Percentiles rank a stretch among this genome's conserved stretches.
Evolutionary conservation across 345 rosid genomes (phyloP).

Genomic region (Microcos paniculata): DNA sequence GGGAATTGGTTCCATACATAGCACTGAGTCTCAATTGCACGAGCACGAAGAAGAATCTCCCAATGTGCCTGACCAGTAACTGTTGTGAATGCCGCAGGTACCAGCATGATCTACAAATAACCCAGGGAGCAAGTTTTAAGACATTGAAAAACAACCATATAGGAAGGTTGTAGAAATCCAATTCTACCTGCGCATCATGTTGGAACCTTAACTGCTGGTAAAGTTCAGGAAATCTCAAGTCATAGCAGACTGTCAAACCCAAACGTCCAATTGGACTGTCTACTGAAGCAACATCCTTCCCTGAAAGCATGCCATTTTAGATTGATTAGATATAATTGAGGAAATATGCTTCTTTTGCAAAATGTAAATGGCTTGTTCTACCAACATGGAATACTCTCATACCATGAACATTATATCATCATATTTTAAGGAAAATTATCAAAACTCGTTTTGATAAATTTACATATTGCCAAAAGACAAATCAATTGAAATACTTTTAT

Average conservation of each 20-base stretch:
- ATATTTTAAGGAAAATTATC: not conserved
- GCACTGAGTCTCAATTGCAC: constrained; percentile 95
- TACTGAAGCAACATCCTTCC: constrained; percentile 62
- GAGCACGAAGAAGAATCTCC: constrained; percentile 91
- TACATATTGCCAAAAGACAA: not conserved
- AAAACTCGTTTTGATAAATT: not conserved
- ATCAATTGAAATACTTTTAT: not conserved
- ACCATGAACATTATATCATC: not conserved
- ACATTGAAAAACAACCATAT: not conserved
- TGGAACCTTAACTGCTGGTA: constrained; percentile 86
- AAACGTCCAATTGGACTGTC: constrained; percentile 86
- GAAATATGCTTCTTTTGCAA: not conserved
- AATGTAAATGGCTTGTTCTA: not conserved
- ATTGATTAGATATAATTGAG: not conserved
- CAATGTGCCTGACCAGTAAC: constrained; percentile 93
- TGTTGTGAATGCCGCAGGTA: constrained; percentile 86
- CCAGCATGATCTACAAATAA: constrained; percentile 62
- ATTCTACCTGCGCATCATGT: constrained; percentile 70
- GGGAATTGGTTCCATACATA: constrained; percentile 50
- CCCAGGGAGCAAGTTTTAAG: not conserved
- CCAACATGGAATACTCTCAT: not conserved
- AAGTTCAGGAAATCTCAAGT: constrained; percentile 87
- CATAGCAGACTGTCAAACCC: constrained; percentile 88
- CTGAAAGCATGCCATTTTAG: constrained; percentile 32
- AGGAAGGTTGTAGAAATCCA: not conserved